Base-by-base conservation (phyloP, 805 yeast species). In the Kregervanrija delftensis region DNA sequence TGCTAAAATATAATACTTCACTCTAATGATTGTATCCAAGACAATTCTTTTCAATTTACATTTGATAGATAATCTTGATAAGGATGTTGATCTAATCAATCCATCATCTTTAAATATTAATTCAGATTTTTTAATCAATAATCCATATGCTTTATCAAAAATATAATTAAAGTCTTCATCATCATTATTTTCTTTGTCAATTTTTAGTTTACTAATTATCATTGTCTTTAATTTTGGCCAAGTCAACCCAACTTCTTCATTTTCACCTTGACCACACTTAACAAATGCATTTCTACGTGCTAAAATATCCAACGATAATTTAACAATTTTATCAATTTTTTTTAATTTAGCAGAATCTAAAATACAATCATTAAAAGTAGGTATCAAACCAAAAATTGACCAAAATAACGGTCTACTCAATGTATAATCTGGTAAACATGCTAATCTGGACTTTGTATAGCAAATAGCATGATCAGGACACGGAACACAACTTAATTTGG, bases 381-480 rank as follows among this genome's bases (percentile, higher is more conserved):
- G 86, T 16, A 86, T 64, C 10, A 77, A 47, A 2, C 86, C 83
- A 45, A 73, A 71, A 6, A 46, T 10, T 16, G 79, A 63, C 37
- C 75, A 67, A 52, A 78, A 71, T 72, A 81, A 73, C 6, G 83
- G 82, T 42, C 72, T 69, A 33, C 59, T 58, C 30, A 69, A 67
- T 33, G 76, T 65, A 55, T 69, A 86, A 52, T 86, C 96, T 34
- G 81, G 83, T 52, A 76, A 81, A 63, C 99, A 91, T 42, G 73
- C 76, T 2, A 86, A 56, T 45, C 74, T 67, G 50, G 87, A 70
- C 41, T 72, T 62, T 17, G 81, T 77, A 52, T 72, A 81, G 63
- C 98, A 91, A 38, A 79, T 68, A 0, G 90, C 93, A 63, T 90
- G 83, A 2, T 72, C 74, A 1, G 98, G 98, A 61, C 98, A 91